These are phyloP conservation scores for Abelmoschus esculentus DNA, from an alignment of 345 rosid genomes.

Conservation along the genomic window DNA sequence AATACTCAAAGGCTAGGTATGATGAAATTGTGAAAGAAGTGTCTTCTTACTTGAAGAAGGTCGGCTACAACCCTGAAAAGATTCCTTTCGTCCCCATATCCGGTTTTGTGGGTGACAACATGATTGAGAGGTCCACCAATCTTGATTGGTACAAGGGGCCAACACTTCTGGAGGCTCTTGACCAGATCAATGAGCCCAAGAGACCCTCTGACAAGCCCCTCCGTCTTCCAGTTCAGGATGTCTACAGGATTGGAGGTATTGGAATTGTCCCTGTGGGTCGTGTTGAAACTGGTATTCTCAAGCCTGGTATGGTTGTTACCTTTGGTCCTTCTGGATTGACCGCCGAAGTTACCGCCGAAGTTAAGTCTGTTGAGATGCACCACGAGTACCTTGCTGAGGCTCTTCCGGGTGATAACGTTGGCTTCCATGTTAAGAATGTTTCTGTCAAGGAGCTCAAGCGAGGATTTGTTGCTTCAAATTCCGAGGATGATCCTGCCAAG, in stretches of 20 bases:
- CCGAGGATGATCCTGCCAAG: conserved; percentile 6
- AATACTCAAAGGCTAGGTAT: conserved; percentile 67
- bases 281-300: conserved; percentile 62
- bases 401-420: conserved; percentile 2
- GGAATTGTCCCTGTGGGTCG: conserved; percentile 81
- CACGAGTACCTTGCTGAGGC: conserved; percentile 50
- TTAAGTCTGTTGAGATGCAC: conserved; percentile 88
- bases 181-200: conserved; percentile 59
- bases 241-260: conserved; percentile 80
- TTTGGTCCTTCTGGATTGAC: conserved; percentile 67
- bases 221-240: conserved; percentile 77
- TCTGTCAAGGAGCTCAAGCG: conserved; percentile 1
- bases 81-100: conserved; percentile 73
- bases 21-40: conserved; percentile 72
- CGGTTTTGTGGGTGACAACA: conserved; percentile 79
- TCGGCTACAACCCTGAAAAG: conserved; percentile 65
- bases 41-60: conserved; percentile 65
- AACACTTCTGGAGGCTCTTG: conserved; percentile 59
- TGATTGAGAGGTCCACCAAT: conserved; percentile 68
- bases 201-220: conserved; percentile 93
- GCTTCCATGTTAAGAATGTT: conserved; percentile 1
- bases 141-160: conserved; percentile 81
- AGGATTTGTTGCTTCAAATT: neutral
- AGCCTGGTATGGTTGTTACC: conserved; percentile 76
- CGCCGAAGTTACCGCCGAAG: conserved; percentile 76